Base-by-base conservation (phyloP, 805 yeast species). In the Grigorovia jiainica region DNA sequence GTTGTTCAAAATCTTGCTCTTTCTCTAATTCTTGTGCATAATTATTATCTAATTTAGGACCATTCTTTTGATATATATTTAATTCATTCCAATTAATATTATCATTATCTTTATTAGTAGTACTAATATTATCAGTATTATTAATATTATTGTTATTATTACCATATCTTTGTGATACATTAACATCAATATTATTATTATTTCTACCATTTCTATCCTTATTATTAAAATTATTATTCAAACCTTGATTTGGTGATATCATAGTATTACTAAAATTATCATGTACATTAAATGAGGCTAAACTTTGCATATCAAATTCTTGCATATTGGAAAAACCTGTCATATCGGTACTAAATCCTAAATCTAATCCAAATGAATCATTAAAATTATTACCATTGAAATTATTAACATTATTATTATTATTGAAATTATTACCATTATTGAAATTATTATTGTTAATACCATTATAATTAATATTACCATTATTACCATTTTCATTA, bases 221-320 rank as follows among this genome's bases (percentile, higher is more conserved):
- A 35, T 45, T 51, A 34, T 48, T 49, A 34, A 50, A 49, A 18
- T 45, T 42, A 20, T 47, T 45, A 15, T 35, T 35, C 21, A 44
- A 33, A 10, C 42, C 48, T 13, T 27, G 31, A 27, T 27, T 25
- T 25, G 30, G 11, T 27, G 31, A 15, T 13, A 27, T 13, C 31
- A 27, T 27, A 11, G 30, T 8, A 9, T 7, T 25, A 27, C 7
- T 11, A 27, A 27, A 27, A 27, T 27, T 15, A 13, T 27, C 16
- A 7, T 43, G 54, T 11, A 54, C 59, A 36, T 56, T 57, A 39
- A 58, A 61, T 11, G 63, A 57, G 55, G 60, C 53, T 25, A 61
- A 41, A 48, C 64, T 59, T 39, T 58, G 63, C 9, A 61, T 52
- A 39, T 61, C 64, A 43, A 58, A 57, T 39, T 58, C 61, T 38